Evolutionary conservation across 371 early-diverging fungal genomes (phyloP).

Genomic region (Capniomyces stellatus): DNA sequence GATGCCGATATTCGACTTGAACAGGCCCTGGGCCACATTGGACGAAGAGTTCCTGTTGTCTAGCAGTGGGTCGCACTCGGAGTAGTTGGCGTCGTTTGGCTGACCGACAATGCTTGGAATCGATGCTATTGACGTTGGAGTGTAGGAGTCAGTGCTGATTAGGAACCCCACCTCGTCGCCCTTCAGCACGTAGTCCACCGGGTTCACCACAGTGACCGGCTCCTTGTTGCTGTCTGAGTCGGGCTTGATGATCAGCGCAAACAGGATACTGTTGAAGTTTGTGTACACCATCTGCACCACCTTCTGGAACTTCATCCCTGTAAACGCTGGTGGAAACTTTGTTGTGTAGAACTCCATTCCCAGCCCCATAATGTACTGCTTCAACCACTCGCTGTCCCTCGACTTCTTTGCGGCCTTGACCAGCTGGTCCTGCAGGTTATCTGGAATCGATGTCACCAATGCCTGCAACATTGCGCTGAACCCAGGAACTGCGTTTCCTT

Average conservation of each 20-base stretch:
- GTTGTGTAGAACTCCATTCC: constrained; percentile 41
- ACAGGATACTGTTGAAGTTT: constrained; percentile 31
- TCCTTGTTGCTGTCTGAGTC: constrained; percentile 1
- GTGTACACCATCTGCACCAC: constrained; percentile 31
- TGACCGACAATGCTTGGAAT: not conserved
- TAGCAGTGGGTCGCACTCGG: constrained; percentile 3
- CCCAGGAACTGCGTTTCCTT: constrained; percentile 43
- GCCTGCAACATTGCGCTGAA: constrained; percentile 36
- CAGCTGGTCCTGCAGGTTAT: constrained; percentile 24
- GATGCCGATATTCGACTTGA: constrained; percentile 11
- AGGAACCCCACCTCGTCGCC: constrained; percentile 42
- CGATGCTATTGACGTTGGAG: constrained; percentile 9
- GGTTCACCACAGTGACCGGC: constrained; percentile 30
- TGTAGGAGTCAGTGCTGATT: constrained; percentile 25
- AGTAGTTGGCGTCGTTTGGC: not conserved
- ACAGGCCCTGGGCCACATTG: constrained; percentile 2
- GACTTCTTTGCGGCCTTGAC: constrained; percentile 8
- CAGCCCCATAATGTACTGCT: constrained; percentile 38
- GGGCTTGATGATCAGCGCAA: constrained; percentile 26
- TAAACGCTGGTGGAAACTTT: constrained; percentile 23
- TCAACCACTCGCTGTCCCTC: constrained; percentile 23
- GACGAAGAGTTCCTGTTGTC: not conserved
- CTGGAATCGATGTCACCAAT: constrained; percentile 40
- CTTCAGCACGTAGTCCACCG: constrained; percentile 27
- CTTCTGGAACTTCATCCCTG: constrained; percentile 29